Conservation (phyloP, 192 early-diverging fungal genomes). For the Thamnidium elegans region DNA sequence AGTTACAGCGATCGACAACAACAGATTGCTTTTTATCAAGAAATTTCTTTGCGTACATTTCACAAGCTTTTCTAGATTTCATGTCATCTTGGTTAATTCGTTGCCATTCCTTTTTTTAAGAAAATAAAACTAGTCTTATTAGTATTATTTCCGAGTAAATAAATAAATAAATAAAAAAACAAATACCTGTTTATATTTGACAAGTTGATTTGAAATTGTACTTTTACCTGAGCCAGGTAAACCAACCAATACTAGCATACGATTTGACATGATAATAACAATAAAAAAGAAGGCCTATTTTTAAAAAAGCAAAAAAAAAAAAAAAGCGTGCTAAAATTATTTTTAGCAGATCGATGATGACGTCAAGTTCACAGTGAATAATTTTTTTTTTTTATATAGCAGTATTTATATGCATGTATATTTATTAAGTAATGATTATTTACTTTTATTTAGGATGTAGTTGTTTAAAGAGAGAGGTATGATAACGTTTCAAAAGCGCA, state of each 20-base stretch:
- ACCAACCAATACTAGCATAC: slow-evolving; percentile 66
- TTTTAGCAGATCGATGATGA: slow-evolving; percentile 13
- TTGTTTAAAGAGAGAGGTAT: neutral
- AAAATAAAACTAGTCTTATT: neutral
- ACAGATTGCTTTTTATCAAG: slow-evolving; percentile 60
- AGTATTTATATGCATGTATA: slow-evolving; percentile 26
- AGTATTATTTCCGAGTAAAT: neutral
- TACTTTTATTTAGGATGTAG: neutral
- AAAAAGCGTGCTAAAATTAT: neutral
- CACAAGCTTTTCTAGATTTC: slow-evolving; percentile 63
- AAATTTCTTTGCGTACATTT: slow-evolving; percentile 37
- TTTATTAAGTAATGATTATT: neutral
- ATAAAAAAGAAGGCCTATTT: neutral
- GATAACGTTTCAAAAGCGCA: neutral
- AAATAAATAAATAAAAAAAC: neutral
- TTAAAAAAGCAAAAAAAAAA: neutral
- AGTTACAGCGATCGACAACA: slow-evolving; percentile 77
- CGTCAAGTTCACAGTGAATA: neutral
- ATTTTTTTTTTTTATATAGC: too few relatives aligned
- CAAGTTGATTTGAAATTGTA: slow-evolving; percentile 59
- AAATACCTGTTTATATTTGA: slow-evolving; percentile 31
- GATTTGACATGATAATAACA: slow-evolving; percentile 4
- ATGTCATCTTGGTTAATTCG: slow-evolving; percentile 77
- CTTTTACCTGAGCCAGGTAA: slow-evolving; percentile 77
- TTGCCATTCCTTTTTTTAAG: slow-evolving; percentile 44